A percentile compares a stretch with the other conserved stretches of the same genome.
These are phyloP conservation scores for Thraustotheca clavata DNA, from an alignment of 352 stramenopile species.

Conservation along the genomic window DNA sequence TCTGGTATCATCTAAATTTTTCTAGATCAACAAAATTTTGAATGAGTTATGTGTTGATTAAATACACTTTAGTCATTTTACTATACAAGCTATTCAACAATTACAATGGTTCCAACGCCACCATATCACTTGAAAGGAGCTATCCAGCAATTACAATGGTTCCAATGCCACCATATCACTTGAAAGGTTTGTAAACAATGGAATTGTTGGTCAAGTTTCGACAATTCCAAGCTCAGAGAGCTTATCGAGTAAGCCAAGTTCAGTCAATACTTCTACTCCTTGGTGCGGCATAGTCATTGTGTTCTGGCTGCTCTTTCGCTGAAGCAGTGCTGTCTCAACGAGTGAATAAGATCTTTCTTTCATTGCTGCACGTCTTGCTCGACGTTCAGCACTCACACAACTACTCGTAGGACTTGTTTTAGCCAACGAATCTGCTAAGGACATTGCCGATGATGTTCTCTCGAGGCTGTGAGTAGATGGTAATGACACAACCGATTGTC, in stretches of 20 bases:
- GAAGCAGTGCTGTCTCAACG: neutral
- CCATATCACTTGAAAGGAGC: neutral
- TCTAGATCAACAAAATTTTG: neutral
- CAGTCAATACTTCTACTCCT: neutral
- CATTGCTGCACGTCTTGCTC: constrained; percentile 13
- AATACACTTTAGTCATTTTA: too few species aligned
- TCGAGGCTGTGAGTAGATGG: neutral
- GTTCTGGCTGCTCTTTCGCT: neutral
- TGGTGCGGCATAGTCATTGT: neutral
- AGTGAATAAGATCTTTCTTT: neutral
- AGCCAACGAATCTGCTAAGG: neutral
- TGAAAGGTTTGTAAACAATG: neutral
- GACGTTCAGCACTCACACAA: neutral
- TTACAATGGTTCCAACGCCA: neutral
- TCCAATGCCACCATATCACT: neutral
- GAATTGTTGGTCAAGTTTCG: neutral
- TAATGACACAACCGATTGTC: neutral
- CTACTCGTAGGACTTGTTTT: neutral
- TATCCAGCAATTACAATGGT: neutral
- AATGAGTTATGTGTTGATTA: neutral
- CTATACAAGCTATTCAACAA: too few species aligned
- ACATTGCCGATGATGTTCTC: neutral
- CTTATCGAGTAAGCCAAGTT: neutral
- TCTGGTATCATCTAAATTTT: neutral
- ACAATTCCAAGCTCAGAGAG: neutral